Evolutionary conservation across 768 basidiomycete genomes (phyloP).

Genomic region (Tubosaeta sp.): DNA sequence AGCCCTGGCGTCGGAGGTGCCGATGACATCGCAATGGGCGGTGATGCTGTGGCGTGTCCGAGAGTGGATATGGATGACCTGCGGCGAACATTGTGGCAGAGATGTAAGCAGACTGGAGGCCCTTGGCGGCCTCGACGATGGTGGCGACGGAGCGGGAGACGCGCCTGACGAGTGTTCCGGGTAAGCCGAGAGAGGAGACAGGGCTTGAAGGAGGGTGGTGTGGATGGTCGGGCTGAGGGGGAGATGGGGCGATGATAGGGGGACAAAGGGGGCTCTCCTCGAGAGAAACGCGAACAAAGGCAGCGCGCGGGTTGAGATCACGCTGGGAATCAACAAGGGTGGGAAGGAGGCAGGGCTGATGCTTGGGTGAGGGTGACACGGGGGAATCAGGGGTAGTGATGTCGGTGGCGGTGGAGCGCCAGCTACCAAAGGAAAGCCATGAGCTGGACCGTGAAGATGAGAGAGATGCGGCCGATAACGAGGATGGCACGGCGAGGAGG

Average conservation of each 20-base stretch:
- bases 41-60: constrained; percentile 17
- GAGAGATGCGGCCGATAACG: constrained; percentile 15
- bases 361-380: constrained; percentile 29
- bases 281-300: constrained; percentile 32
- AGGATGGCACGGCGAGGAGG: too few relatives aligned
- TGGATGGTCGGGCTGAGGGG: constrained; percentile 13
- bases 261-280: constrained; percentile 36
- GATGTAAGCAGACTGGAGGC: constrained; percentile 57
- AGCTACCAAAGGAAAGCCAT: constrained; percentile 42
- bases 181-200: constrained; percentile 7
- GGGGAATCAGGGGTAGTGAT: constrained; percentile 33
- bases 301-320: constrained; percentile 35
- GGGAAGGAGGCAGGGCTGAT: constrained; percentile 26
- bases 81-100: constrained; percentile 48
- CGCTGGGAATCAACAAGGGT: constrained; percentile 25
- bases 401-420: constrained; percentile 36
- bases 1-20: constrained; percentile 33
- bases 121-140: constrained; percentile 50
- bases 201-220: constrained; percentile 9
- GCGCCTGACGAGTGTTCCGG: constrained; percentile 18
- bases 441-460: constrained; percentile 37
- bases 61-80: constrained; percentile 23
- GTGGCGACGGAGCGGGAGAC: constrained; percentile 36
- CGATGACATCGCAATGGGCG: constrained; percentile 9
- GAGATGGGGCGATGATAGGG: constrained; percentile 3